These are phyloP conservation scores for Colletotrichum sp. DNA, from an alignment of 2,329 filamentous ascomycete species.

Conservation along the genomic window DNA sequence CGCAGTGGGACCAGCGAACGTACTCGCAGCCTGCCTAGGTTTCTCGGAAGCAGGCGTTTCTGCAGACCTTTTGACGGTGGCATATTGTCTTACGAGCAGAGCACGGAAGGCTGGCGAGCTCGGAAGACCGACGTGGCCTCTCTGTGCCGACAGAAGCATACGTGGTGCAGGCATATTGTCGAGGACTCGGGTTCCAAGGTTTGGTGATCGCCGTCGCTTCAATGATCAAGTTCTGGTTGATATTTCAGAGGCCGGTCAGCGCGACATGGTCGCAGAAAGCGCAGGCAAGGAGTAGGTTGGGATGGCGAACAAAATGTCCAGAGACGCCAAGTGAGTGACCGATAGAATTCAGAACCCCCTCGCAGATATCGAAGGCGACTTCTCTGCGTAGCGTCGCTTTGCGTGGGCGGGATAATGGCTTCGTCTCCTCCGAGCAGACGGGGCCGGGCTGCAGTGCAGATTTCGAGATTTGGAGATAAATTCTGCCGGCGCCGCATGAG, in stretches of 20 bases:
- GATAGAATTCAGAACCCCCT: neutral
- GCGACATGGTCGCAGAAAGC: neutral
- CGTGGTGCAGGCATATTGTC: neutral
- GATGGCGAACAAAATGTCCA: neutral
- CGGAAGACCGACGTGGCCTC: neutral
- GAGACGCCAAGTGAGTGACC: neutral
- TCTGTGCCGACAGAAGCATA: constrained; percentile 3
- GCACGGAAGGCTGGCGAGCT: neutral
- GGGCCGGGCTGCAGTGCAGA: neutral
- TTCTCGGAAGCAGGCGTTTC: constrained; percentile 13
- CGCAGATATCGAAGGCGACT: neutral
- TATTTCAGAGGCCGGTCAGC: constrained; percentile 3
- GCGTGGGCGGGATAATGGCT: neutral
- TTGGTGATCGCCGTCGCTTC: neutral
- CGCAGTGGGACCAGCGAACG: constrained; percentile 20
- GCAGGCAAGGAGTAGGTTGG: neutral
- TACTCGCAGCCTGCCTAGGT: constrained; percentile 22
- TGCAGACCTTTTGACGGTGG: constrained; percentile 5
- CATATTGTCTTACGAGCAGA: constrained; percentile 5
- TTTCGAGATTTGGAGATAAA: constrained; percentile 18
- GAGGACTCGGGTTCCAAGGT: neutral
- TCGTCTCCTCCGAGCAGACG: neutral
- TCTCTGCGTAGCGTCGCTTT: neutral
- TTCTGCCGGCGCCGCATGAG: neutral
- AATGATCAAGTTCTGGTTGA: neutral